Evolutionary conservation across 331 rosid species (phyloP).

Genomic region (Malus hybrid): DNA sequence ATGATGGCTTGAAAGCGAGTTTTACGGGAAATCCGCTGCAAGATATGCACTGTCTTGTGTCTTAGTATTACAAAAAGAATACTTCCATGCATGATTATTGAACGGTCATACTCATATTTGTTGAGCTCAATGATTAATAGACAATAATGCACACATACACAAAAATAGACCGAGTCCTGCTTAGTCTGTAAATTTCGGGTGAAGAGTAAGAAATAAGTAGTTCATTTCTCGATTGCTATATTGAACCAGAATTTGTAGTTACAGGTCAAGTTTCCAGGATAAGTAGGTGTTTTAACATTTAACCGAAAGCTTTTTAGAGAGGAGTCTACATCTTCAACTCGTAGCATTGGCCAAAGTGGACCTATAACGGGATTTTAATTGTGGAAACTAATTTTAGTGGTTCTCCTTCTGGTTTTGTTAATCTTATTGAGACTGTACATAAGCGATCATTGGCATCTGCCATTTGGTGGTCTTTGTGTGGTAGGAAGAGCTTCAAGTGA

Average conservation of each 20-base stretch:
- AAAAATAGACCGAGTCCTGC: too few relatives aligned
- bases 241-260: not conserved
- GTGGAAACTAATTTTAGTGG: not conserved
- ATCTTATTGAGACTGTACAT: not conserved
- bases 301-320: not conserved
- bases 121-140: too few relatives aligned
- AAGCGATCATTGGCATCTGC: not conserved
- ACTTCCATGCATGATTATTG: too few relatives aligned
- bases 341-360: not conserved
- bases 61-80: too few relatives aligned
- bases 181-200: not conserved
- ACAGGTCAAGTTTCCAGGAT: not conserved
- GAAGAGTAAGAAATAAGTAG: not conserved
- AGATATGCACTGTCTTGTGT: not conserved
- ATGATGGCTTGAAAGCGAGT: not conserved
- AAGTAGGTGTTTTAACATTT: not conserved
- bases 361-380: not conserved
- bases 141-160: too few relatives aligned
- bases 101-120: too few relatives aligned
- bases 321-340: not conserved
- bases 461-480: not conserved
- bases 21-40: not conserved
- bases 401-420: not conserved
- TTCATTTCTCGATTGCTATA: not conserved
- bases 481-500: not conserved